Conservation (phyloP, 768 basidiomycete species). For the Amanita jacksonii region DNA sequence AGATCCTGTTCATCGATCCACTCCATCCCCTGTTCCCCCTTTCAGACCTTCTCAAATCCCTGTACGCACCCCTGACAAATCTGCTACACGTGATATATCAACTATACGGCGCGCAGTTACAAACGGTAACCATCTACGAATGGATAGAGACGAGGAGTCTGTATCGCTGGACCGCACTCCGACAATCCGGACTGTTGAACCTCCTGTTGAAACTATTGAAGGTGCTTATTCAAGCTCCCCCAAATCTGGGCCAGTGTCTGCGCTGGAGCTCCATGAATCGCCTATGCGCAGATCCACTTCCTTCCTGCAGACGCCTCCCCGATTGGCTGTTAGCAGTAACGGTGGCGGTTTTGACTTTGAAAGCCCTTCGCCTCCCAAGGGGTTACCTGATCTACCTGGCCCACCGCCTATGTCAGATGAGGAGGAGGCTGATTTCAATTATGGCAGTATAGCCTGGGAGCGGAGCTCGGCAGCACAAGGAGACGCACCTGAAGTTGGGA, state of each 20-base stretch:
- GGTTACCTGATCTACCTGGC: slow-evolving; percentile 56
- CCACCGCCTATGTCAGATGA: slow-evolving; percentile 54
- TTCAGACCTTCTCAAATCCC: slow-evolving; percentile 4
- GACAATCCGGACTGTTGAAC: slow-evolving; percentile 12
- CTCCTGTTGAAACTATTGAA: slow-evolving; percentile 1
- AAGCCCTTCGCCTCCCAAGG: slow-evolving; percentile 55
- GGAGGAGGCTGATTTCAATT: slow-evolving; percentile 21
- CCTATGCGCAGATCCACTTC: not conserved
- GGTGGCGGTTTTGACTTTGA: slow-evolving; percentile 39
- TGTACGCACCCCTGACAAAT: not conserved
- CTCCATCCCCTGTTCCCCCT: not conserved
- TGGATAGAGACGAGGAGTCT: slow-evolving; percentile 7
- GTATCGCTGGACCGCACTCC: slow-evolving; percentile 18
- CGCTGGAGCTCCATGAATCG: not conserved
- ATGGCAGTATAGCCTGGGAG: slow-evolving; percentile 2
- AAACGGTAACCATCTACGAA: slow-evolving; percentile 1
- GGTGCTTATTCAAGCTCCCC: not conserved
- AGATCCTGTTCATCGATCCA: not conserved
- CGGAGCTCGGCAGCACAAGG: not conserved
- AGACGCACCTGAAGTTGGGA: slow-evolving; percentile 2
- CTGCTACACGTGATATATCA: not conserved
- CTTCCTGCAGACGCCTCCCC: slow-evolving; percentile 13
- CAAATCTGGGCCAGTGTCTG: not conserved
- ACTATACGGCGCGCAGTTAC: no score
- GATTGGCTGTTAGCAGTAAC: slow-evolving; percentile 22